Conservation (phyloP, 2,329 filamentous ascomycete genomes). For the Endocalyx cinctus region DNA sequence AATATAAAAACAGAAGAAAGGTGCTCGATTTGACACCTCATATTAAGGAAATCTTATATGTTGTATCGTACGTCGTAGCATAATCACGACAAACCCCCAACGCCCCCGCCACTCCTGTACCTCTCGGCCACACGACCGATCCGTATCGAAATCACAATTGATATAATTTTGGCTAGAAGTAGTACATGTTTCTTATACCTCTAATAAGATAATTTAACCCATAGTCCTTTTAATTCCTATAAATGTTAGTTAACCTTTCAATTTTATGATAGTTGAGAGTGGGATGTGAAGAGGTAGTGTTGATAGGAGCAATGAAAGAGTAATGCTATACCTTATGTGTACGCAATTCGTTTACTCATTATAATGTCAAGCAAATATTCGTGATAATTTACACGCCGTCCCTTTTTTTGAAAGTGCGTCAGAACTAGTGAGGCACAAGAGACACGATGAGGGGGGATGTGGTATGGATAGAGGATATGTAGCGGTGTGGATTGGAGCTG, state of each 20-base stretch:
- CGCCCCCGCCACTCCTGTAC: too few species aligned
- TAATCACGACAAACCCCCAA: too few species aligned
- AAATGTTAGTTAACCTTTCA: neutral
- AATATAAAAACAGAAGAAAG: too few species aligned
- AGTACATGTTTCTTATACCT: too few species aligned
- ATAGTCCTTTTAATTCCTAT: neutral
- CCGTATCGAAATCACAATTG: too few species aligned
- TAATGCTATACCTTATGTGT: neutral
- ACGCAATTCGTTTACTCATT: neutral
- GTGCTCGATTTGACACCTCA: too few species aligned
- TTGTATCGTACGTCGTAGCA: too few species aligned
- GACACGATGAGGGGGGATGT: neutral
- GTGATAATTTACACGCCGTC: slow-evolving; percentile 17
- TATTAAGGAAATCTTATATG: too few species aligned
- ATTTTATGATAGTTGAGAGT: neutral
- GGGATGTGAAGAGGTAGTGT: neutral
- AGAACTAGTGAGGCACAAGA: slow-evolving; percentile 11
- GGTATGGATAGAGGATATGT: neutral
- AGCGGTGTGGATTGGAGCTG: neutral
- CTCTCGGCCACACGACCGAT: too few species aligned
- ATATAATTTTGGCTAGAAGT: too few species aligned
- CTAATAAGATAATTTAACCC: too few species aligned
- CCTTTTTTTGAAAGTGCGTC: slow-evolving; percentile 14
- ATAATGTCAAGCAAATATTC: neutral
- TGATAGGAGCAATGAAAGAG: neutral